Evolutionary conservation across 139 green algal genomes (phyloP), one percentile per base, ranked within the genome.

Genomic region (Astrephomene gubernaculifera): DNA sequence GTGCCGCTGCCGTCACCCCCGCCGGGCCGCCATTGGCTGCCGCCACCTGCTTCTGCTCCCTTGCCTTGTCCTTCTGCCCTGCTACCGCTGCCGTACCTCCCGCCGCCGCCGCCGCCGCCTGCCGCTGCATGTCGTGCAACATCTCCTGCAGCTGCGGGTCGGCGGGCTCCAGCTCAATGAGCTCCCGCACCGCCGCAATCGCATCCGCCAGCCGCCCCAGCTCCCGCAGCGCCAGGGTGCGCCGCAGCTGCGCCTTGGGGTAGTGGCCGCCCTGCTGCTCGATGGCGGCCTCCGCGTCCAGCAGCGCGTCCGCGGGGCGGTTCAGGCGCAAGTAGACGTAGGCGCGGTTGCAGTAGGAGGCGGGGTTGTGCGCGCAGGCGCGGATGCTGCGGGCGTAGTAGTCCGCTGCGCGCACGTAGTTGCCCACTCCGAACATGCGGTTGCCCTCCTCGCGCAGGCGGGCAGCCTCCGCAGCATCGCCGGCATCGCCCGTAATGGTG

Each of bases 281-380:
- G 53, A 90, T 74, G 4, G 87, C 82, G 44, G 57, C 67, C 35
- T 75, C 64, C 19, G 82, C 86, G 10, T 85, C 82, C 19, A 74
- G 65, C 75, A 87, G 81, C 17, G 87, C 87, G 33, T 82, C 81
- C 5, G 44, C 74, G 41, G 79, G 70, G 22, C 70, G 64, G 9
- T 72, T 39, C 44, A 90, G 45, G 35, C 84, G 81, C 61, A 90
- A 68, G 35, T 85, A 41, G 49, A 85, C 64, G 60, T 86, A 74
- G 44, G 87, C 87, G 31, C 73, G 81, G 74, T 90, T 90, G 53
- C 70, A 81, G 65, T 87, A 81, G 31, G 87, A 63, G 31, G 81
- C 64, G 14, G 87, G 44, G 35, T 80, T 81, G 49, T 82, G 74
- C 7, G 60, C 43, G n/a, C 63, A 75, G 33, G 75, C 72, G 12